Percentiles rank a stretch among this genome's conserved stretches.
phyloP scores from a whole-genome alignment of 1,284 basidiomycete species.

The Grifola frondosa region DNA sequence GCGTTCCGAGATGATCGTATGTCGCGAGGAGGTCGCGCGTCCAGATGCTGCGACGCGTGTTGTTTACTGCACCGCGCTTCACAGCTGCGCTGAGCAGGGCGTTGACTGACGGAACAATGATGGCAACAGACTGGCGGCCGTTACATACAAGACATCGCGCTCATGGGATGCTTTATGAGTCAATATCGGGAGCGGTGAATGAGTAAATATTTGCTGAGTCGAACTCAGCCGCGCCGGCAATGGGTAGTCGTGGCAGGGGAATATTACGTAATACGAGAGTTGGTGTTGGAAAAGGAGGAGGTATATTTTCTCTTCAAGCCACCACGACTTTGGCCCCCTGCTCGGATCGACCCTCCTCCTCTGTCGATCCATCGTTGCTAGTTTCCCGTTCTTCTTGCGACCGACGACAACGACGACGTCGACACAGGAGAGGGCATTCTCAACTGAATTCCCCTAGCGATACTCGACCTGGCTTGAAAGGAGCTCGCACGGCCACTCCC shows the following conservation, averaged over 20 bases:
- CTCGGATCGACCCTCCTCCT: constrained; percentile 46
- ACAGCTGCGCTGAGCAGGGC: too few relatives aligned
- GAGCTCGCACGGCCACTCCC: constrained; percentile 20
- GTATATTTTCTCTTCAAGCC: constrained; percentile 26
- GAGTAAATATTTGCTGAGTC: neutral
- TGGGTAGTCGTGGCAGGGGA: constrained; percentile 4
- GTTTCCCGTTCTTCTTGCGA: constrained; percentile 35
- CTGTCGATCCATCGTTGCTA: constrained; percentile 40
- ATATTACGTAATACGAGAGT: constrained; percentile 26
- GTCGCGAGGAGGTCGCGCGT: constrained; percentile 5
- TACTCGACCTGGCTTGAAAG: constrained; percentile 31
- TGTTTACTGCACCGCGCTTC: too few relatives aligned
- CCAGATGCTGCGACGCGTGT: too few relatives aligned
- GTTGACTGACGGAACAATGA: too few relatives aligned
- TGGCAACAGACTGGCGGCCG: too few relatives aligned
- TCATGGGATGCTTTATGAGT: too few relatives aligned
- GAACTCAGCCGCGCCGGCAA: neutral
- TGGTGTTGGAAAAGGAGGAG: constrained; percentile 13
- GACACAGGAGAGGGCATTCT: constrained; percentile 34
- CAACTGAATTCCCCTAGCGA: constrained; percentile 26
- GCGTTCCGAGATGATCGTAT: neutral
- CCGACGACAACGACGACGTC: constrained; percentile 44
- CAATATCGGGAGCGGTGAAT: neutral
- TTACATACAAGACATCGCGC: too few relatives aligned
- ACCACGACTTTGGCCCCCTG: constrained; percentile 35